A percentile compares a stretch with the other conserved stretches of the same genome.
Conservation (phyloP, 2,329 filamentous ascomycete species). For the Davidsoniella eucalypti region DNA sequence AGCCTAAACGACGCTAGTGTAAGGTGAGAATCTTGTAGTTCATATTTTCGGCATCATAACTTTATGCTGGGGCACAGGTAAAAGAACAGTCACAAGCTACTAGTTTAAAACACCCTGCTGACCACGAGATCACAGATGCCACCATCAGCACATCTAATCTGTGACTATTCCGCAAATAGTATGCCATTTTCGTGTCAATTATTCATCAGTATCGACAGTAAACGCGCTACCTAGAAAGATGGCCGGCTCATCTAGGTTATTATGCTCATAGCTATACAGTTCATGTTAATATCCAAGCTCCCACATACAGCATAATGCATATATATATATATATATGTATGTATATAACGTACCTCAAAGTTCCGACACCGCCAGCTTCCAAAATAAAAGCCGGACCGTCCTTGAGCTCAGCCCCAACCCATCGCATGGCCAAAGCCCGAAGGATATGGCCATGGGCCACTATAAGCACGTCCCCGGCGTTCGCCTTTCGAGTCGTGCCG, state of each 20-base stretch:
- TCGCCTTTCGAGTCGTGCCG: neutral
- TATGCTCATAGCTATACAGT: slow-evolving; percentile 54
- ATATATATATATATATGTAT: slow-evolving; percentile 66
- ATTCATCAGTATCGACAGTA: slow-evolving; percentile 24
- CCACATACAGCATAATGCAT: slow-evolving; percentile 51
- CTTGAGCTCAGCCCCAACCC: slow-evolving; percentile 56
- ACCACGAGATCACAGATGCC: too few relatives aligned
- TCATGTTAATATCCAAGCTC: neutral
- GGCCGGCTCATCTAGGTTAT: slow-evolving; percentile 61
- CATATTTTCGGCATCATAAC: too few relatives aligned
- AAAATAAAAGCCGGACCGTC: slow-evolving; percentile 66
- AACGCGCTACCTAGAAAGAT: slow-evolving; percentile 64
- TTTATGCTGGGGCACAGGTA: too few relatives aligned
- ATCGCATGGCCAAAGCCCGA: slow-evolving; percentile 73
- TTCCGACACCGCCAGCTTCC: slow-evolving; percentile 77
- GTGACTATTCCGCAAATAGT: neutral
- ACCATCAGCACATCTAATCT: too few relatives aligned
- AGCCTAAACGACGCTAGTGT: too few relatives aligned
- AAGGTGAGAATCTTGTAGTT: too few relatives aligned
- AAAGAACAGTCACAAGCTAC: too few relatives aligned
- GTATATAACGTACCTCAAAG: slow-evolving; percentile 42
- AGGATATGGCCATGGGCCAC: slow-evolving; percentile 87
- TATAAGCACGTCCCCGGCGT: slow-evolving; percentile 31
- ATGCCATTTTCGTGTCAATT: neutral
- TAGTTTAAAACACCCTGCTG: too few relatives aligned